phyloP scores from a whole-genome alignment of 176 grass and related monocot species.

The Melocanna baccifera region DNA sequence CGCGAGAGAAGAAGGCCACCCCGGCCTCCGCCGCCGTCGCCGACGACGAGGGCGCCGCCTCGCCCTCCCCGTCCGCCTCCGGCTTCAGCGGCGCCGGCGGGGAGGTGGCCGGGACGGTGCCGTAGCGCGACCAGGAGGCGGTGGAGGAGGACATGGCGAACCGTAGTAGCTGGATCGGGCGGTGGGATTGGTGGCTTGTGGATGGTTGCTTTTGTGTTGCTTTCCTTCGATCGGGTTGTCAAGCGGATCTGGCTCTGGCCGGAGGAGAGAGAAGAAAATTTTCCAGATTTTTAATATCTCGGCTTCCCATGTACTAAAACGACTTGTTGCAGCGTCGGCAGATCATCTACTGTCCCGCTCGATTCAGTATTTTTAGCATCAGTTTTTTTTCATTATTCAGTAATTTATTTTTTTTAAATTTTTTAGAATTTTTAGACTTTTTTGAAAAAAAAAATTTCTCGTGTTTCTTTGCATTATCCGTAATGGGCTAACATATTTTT shows the following conservation, averaged over 20 bases:
- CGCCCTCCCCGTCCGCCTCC: not conserved
- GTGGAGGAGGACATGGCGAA: constrained; percentile 48
- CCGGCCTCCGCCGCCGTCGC: constrained; percentile 39
- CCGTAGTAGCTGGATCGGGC: constrained; percentile 32
- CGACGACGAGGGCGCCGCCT: constrained; percentile 7
- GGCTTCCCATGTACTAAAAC: not conserved
- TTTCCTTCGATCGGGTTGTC: constrained; percentile 23
- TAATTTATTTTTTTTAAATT: no score
- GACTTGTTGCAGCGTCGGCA: constrained; percentile 20
- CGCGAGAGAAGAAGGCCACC: constrained; percentile 62
- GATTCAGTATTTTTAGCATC: no score
- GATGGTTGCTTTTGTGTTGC: not conserved
- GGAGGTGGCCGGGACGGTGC: constrained; percentile 42
- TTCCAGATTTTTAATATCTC: not conserved
- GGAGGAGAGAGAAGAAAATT: constrained; percentile 9
- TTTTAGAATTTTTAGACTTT: no score
- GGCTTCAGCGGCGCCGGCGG: not conserved
- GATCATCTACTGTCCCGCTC: not conserved
- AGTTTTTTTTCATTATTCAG: no score
- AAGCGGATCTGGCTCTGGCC: constrained; percentile 26
- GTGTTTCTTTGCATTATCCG: no score
- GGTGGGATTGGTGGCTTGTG: not conserved
- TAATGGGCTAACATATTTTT: no score
- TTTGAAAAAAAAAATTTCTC: no score
- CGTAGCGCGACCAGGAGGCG: constrained; percentile 59